Conservation (phyloP, 2,329 filamentous ascomycete species). For the Amauroascus verrucosus region DNA sequence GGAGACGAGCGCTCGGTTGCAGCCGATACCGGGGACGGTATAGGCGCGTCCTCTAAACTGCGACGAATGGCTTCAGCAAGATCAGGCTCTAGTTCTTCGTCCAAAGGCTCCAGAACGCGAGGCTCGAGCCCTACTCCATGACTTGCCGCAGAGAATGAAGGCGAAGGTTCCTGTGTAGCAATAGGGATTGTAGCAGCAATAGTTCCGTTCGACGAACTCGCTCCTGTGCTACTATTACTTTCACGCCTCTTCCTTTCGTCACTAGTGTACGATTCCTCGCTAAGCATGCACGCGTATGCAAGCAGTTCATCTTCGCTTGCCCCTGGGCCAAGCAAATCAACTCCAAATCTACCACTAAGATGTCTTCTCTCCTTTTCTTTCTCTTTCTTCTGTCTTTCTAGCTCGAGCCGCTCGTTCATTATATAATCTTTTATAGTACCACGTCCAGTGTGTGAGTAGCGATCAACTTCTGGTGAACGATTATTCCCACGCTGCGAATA, state of each 20-base stretch:
- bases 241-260: constrained; percentile 41
- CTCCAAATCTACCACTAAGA: constrained; percentile 70
- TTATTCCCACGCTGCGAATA: constrained; percentile 58
- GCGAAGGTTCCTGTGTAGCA: constrained; percentile 14
- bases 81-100: constrained; percentile 47
- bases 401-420: constrained; percentile 69
- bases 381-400: constrained; percentile 61
- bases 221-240: constrained; percentile 31
- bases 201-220: constrained; percentile 31
- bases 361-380: constrained; percentile 58
- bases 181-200: constrained; percentile 26
- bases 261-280: constrained; percentile 46
- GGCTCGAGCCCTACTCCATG: not conserved
- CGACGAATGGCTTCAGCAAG: constrained; percentile 54
- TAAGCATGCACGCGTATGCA: constrained; percentile 53
- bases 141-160: not conserved
- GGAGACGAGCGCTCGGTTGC: not conserved
- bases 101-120: constrained; percentile 23
- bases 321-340: constrained; percentile 55
- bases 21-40: constrained; percentile 22
- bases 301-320: constrained; percentile 52
- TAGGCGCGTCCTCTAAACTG: constrained; percentile 31
- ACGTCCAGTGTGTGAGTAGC: constrained; percentile 53
- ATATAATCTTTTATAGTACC: constrained; percentile 72
- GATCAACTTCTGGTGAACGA: constrained; percentile 41